phyloP scores from a whole-genome alignment of 2,329 filamentous ascomycete genomes.

The Lasiodiplodia sp. region DNA sequence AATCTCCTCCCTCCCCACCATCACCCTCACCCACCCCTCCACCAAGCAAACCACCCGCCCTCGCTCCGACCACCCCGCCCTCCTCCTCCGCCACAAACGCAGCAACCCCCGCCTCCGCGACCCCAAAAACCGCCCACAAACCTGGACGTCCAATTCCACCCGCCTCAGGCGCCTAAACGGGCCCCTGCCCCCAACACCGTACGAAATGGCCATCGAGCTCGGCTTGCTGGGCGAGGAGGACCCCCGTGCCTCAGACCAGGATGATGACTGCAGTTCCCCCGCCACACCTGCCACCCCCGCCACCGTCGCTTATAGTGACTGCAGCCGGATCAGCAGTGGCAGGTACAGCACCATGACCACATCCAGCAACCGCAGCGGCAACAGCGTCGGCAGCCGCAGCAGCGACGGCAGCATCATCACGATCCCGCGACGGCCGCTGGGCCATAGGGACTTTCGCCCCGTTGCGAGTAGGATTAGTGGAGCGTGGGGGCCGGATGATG shows the following conservation, averaged over 20 bases:
- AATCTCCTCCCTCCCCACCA: background rate
- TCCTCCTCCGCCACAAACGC: background rate
- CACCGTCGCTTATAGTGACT: too few species aligned
- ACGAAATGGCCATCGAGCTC: background rate
- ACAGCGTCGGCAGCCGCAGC: background rate
- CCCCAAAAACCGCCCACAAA: background rate
- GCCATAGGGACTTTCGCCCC: background rate
- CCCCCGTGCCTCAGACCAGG: too few species aligned
- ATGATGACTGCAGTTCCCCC: too few species aligned
- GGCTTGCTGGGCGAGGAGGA: background rate
- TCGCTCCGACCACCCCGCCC: background rate
- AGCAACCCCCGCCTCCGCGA: background rate
- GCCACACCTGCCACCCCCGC: too few species aligned
- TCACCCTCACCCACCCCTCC: background rate
- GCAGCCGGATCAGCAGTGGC: too few species aligned
- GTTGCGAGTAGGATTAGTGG: background rate
- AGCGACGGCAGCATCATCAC: background rate
- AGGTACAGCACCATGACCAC: too few species aligned
- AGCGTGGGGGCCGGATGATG: slow-evolving; percentile 2
- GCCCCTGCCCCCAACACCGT: slow-evolving; percentile 9
- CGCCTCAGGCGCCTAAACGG: background rate
- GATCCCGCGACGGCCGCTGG: slow-evolving; percentile 6
- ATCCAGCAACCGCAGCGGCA: background rate
- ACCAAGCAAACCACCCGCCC: background rate
- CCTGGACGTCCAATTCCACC: background rate